Conservation (phyloP, 208 protist genomes). For the Crithidia acanthocephali region DNA sequence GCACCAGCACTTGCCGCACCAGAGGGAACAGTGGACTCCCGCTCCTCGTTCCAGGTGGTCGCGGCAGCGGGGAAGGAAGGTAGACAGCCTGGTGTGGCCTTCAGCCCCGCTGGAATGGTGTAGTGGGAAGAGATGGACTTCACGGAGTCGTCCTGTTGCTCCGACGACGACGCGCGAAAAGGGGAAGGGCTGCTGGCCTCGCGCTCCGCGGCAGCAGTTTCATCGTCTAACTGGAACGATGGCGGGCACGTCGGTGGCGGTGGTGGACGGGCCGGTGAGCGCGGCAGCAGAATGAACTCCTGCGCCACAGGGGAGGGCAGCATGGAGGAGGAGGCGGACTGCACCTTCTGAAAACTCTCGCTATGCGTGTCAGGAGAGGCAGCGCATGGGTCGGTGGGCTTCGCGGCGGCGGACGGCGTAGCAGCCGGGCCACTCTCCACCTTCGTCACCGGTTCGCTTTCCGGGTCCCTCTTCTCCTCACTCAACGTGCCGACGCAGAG, state of each 20-base stretch:
- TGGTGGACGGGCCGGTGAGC: not conserved
- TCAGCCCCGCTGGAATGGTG: not conserved
- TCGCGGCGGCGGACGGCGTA: not conserved
- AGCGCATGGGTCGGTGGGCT: no score
- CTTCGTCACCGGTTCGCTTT: not conserved
- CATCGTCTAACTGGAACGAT: not conserved
- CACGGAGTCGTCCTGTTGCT: not conserved
- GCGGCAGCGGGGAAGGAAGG: not conserved
- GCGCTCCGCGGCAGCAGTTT: not conserved
- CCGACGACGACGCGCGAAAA: not conserved
- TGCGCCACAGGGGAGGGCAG: not conserved
- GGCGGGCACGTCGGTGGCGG: not conserved
- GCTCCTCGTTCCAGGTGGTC: conserved; percentile 6
- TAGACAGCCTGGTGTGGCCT: not conserved
- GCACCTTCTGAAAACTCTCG: not conserved
- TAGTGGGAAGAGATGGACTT: not conserved
- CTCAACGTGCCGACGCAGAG: not conserved
- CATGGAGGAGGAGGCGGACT: not conserved
- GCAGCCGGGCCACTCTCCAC: not conserved
- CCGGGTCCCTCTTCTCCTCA: not conserved
- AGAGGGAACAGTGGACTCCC: not conserved
- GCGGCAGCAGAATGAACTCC: not conserved
- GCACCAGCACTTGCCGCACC: no score
- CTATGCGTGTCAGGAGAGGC: not conserved
- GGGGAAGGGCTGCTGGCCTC: conserved; percentile 2